Conservation (phyloP, 306 rosid genomes). For the Abrus pulchellus region DNA sequence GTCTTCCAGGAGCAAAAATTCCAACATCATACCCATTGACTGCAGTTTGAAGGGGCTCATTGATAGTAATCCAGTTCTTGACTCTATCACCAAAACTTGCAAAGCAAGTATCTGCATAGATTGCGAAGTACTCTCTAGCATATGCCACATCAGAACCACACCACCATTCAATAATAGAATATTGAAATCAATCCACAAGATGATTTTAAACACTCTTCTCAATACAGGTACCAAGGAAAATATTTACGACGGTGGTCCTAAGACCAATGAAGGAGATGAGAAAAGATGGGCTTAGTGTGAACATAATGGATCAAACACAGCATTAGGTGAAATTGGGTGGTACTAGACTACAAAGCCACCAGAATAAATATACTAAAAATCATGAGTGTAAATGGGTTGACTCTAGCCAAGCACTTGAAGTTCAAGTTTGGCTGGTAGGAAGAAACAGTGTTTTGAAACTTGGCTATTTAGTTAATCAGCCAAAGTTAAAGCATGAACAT, state of each 20-base stretch:
- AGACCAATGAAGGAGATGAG: not conserved
- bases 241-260: not conserved
- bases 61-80: conserved; percentile 85
- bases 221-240: not conserved
- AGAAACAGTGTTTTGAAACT: no score
- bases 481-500: not conserved
- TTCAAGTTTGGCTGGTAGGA: not conserved
- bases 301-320: not conserved
- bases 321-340: conserved; percentile 4
- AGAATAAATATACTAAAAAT: not conserved
- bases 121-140: conserved; percentile 78
- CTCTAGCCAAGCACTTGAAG: not conserved
- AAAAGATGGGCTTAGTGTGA: not conserved
- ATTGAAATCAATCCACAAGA: conserved; percentile 7
- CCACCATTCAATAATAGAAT: conserved; percentile 26
- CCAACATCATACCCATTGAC: conserved; percentile 75
- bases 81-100: conserved; percentile 94
- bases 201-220: not conserved
- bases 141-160: conserved; percentile 46
- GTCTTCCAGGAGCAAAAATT: conserved; percentile 84
- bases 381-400: not conserved
- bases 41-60: conserved; percentile 93
- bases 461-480: no score
- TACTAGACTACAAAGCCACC: conserved; percentile 27
- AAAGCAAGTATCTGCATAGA: conserved; percentile 90